These are phyloP conservation scores for Colletotrichum sp. DNA, from an alignment of 2,329 filamentous ascomycete genomes.

Conservation along the genomic window DNA sequence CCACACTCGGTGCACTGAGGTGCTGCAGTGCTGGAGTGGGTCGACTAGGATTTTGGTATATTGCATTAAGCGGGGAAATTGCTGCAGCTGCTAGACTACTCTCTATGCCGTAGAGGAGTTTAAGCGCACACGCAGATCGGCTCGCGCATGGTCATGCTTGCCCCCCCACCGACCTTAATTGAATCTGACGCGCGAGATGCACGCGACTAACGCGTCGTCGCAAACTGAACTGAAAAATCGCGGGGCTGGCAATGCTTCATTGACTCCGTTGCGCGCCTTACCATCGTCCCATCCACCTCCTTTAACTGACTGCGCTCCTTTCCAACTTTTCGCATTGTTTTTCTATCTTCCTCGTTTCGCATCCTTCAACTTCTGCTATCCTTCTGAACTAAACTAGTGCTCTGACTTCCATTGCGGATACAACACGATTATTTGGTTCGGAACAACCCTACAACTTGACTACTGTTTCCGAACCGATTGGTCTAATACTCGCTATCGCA, in stretches of 20 bases:
- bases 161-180: neutral
- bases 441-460: neutral
- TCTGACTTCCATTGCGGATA: neutral
- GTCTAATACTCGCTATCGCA: neutral
- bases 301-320: no score
- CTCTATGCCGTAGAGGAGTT: neutral
- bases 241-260: slow-evolving; percentile 27
- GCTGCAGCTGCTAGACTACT: neutral
- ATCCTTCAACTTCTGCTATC: neutral
- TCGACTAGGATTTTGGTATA: neutral
- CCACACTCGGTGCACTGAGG: no score
- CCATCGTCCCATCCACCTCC: neutral
- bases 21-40: neutral
- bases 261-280: neutral
- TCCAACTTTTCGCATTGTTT: neutral
- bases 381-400: neutral
- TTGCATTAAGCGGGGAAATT: neutral
- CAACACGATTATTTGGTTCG: neutral
- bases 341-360: neutral
- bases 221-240: slow-evolving; percentile 24
- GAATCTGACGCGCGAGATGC: neutral
- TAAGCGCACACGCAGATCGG: neutral
- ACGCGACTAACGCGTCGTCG: neutral
- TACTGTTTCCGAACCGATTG: neutral
- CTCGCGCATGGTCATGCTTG: neutral